Percentiles rank a stretch among this genome's conserved stretches.
phyloP scores from a whole-genome alignment of 176 grass and related monocot species.

The Hordeum marinum region DNA sequence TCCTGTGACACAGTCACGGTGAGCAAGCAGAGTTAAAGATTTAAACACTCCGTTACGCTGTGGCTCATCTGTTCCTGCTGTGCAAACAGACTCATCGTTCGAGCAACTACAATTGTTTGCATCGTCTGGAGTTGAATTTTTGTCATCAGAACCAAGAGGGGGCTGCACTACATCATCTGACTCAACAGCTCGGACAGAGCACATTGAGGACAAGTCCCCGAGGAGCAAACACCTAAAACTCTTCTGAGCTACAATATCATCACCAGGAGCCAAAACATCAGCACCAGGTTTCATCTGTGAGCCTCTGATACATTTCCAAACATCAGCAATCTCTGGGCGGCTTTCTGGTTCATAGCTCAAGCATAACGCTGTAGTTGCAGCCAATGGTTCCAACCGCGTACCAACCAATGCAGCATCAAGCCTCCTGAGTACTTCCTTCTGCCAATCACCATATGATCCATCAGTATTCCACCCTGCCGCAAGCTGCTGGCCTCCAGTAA shows the following conservation, averaged over 20 bases:
- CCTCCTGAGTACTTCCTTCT: slow-evolving; percentile 43
- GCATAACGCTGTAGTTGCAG: slow-evolving; percentile 37
- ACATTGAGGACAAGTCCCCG: slow-evolving; percentile 38
- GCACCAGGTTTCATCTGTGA: slow-evolving; percentile 10
- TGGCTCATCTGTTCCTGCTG: slow-evolving; percentile 12
- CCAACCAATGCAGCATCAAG: slow-evolving; percentile 49
- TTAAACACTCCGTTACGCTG: slow-evolving; percentile 15
- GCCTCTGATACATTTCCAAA: slow-evolving; percentile 51
- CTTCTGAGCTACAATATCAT: slow-evolving; percentile 33
- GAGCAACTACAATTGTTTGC: background rate
- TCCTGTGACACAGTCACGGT: slow-evolving; percentile 81
- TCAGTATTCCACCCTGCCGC: slow-evolving; percentile 28
- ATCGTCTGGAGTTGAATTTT: slow-evolving; percentile 19
- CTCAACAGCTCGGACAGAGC: slow-evolving; percentile 15
- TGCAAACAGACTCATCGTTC: slow-evolving; percentile 17
- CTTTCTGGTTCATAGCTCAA: slow-evolving; percentile 61
- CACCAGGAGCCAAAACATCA: slow-evolving; percentile 35
- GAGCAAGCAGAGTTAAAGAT: slow-evolving; percentile 48
- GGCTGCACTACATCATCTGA: slow-evolving; percentile 19
- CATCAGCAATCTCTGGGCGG: slow-evolving; percentile 48
- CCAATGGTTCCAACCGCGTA: slow-evolving; percentile 43
- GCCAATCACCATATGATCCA: slow-evolving; percentile 63
- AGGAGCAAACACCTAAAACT: slow-evolving; percentile 51
- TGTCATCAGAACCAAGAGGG: slow-evolving; percentile 17
- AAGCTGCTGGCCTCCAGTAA: slow-evolving; percentile 54